phyloP scores from a whole-genome alignment of 192 early-diverging fungal genomes.

The Podila verticillata region DNA sequence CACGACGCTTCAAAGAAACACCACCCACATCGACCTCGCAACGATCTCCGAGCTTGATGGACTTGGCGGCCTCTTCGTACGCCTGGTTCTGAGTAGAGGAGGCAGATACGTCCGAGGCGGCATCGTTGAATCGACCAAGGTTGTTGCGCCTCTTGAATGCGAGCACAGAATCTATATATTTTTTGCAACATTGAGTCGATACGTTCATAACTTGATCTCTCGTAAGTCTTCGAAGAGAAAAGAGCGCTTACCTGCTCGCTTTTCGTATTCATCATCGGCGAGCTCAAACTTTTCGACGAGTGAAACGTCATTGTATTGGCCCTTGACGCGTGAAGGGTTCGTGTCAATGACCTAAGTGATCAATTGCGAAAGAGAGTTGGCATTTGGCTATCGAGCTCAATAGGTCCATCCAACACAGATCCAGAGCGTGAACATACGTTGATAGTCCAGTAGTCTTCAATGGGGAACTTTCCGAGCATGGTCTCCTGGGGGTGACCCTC shows the following conservation, averaged over 20 bases:
- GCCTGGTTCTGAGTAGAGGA: conserved; percentile 53
- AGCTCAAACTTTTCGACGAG: conserved; percentile 96
- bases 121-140: conserved; percentile 85
- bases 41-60: conserved; percentile 79
- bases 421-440: conserved; percentile 54
- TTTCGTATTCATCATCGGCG: conserved; percentile 88
- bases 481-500: conserved; percentile 60
- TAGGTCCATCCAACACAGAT: background rate
- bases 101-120: conserved; percentile 49
- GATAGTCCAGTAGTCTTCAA: conserved; percentile 84
- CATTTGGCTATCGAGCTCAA: background rate
- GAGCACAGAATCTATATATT: conserved; percentile 74
- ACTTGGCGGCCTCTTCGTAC: conserved; percentile 69
- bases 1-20: conserved; percentile 60
- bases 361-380: background rate
- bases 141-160: conserved; percentile 92
- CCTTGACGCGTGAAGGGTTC: conserved; percentile 70
- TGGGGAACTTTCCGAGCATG: conserved; percentile 90
- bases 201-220: too few relatives aligned
- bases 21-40: conserved; percentile 80
- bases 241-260: conserved; percentile 64
- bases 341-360: conserved; percentile 68
- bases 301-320: conserved; percentile 88
- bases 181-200: background rate
- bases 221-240: background rate